Evolutionary conservation across 345 rosid genomes (phyloP).

Genomic region (Boechera retrofracta): DNA sequence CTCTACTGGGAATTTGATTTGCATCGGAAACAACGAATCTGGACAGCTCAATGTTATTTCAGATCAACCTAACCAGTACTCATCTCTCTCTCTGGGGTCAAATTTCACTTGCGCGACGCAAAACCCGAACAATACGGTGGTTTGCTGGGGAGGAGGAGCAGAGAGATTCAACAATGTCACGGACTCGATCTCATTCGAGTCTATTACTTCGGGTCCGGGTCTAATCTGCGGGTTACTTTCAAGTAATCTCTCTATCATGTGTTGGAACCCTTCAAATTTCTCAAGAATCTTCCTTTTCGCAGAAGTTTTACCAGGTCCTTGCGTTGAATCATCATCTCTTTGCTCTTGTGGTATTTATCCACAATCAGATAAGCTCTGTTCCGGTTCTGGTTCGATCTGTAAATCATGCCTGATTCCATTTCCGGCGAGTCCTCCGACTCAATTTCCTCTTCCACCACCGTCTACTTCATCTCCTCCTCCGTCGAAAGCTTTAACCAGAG

Average conservation of each 20-base stretch:
- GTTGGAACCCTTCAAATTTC: slow-evolving; percentile 64
- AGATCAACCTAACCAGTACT: slow-evolving; percentile 45
- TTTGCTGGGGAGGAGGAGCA: slow-evolving; percentile 81
- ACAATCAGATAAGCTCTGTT: slow-evolving; percentile 56
- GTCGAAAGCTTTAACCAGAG: slow-evolving; percentile 52
- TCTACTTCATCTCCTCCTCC: slow-evolving; percentile 39
- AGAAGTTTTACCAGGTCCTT: slow-evolving; percentile 74
- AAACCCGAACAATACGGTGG: slow-evolving; percentile 51
- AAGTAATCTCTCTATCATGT: slow-evolving; percentile 52
- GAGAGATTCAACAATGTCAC: slow-evolving; percentile 45
- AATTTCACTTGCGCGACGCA: slow-evolving; percentile 68
- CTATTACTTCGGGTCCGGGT: slow-evolving; percentile 69
- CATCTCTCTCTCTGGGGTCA: slow-evolving; percentile 62
- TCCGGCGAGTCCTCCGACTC: slow-evolving; percentile 18
- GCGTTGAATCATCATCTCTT: slow-evolving; percentile 54
- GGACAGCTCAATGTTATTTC: slow-evolving; percentile 67
- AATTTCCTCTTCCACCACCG: not conserved
- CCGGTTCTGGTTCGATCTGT: slow-evolving; percentile 63
- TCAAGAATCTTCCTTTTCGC: slow-evolving; percentile 46
- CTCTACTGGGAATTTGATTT: slow-evolving; percentile 57
- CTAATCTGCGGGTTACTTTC: slow-evolving; percentile 73
- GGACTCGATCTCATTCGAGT: slow-evolving; percentile 52
- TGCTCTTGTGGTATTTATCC: slow-evolving; percentile 57
- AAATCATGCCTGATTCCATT: slow-evolving; percentile 38
- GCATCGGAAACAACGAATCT: slow-evolving; percentile 57